A percentile compares a stretch with the other conserved stretches of the same genome.
These are phyloP conservation scores for Saturnispora halmiae DNA, from an alignment of 805 yeast genomes.

Conservation along the genomic window DNA sequence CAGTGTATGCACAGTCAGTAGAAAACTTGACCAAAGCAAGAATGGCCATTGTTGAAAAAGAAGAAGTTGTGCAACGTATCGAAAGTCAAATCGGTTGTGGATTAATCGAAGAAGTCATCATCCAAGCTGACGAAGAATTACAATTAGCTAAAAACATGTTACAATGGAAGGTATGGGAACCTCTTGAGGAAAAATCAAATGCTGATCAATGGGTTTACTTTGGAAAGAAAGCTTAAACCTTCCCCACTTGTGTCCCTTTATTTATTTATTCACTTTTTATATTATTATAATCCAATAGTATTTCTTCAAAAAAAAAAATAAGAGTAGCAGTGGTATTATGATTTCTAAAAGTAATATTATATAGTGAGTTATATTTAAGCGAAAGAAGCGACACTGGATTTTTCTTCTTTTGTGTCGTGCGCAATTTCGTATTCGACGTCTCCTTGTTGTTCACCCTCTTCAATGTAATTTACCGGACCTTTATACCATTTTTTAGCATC, in stretches of 20 bases:
- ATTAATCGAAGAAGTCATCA: slow-evolving; percentile 68
- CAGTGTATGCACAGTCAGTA: slow-evolving; percentile 70
- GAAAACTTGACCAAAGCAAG: slow-evolving; percentile 65
- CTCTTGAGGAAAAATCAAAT: slow-evolving; percentile 67
- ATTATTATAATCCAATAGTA: background rate
- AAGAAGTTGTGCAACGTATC: slow-evolving; percentile 53
- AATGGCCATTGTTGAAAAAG: slow-evolving; percentile 52
- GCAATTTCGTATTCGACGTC: background rate
- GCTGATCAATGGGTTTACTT: slow-evolving; percentile 80
- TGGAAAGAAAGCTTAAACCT: slow-evolving; percentile 48
- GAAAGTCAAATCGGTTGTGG: slow-evolving; percentile 75
- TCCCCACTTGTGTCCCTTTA: no score
- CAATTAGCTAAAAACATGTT: slow-evolving; percentile 59
- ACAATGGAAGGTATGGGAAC: slow-evolving; percentile 69
- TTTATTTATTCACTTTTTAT: slow-evolving; percentile 1
- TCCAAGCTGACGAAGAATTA: slow-evolving; percentile 78
- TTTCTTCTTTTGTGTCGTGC: background rate
- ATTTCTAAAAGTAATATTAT: no score
- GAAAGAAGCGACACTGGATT: background rate
- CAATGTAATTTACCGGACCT: slow-evolving; percentile 46
- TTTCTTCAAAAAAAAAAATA: background rate
- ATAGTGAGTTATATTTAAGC: no score
- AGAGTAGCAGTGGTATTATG: no score
- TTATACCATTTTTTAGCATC: slow-evolving; percentile 47
- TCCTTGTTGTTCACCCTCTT: slow-evolving; percentile 21